Conservation (phyloP, 257 asterid genomes). For the Ocimum tenuiflorum region DNA sequence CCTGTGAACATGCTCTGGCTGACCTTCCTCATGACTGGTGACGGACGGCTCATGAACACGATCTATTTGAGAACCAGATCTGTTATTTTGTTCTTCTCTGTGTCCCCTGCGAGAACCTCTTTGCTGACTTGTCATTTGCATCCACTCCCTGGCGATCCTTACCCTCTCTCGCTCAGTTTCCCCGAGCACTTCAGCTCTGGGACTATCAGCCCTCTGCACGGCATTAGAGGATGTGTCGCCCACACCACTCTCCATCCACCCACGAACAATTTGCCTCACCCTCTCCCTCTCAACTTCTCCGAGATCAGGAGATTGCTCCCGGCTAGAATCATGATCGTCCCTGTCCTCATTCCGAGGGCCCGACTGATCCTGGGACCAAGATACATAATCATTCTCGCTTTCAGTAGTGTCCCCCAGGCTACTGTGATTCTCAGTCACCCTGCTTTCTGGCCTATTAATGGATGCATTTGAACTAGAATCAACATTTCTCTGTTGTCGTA, state of each 20-base stretch:
- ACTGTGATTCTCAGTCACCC: slow-evolving; percentile 52
- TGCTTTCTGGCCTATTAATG: slow-evolving; percentile 41
- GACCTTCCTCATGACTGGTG: slow-evolving; percentile 42
- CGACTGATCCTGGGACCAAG: slow-evolving; percentile 53
- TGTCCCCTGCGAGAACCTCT: slow-evolving; percentile 59
- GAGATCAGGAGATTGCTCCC: slow-evolving; percentile 79
- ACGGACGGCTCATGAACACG: slow-evolving; percentile 44
- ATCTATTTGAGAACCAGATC: slow-evolving; percentile 43
- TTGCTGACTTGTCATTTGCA: slow-evolving; percentile 90
- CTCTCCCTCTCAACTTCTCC: slow-evolving; percentile 92
- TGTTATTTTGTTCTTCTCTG: slow-evolving; percentile 48
- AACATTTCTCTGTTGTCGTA: slow-evolving; percentile 58
- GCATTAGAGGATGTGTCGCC: slow-evolving; percentile 48
- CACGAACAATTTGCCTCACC: slow-evolving; percentile 83
- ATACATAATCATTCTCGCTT: slow-evolving; percentile 53
- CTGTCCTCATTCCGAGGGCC: slow-evolving; percentile 37
- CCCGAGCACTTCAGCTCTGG: slow-evolving; percentile 80
- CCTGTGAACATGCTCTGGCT: slow-evolving; percentile 41
- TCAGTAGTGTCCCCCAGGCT: slow-evolving; percentile 50
- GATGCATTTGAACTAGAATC: slow-evolving; percentile 51
- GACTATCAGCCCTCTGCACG: slow-evolving; percentile 43
- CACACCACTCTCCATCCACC: slow-evolving; percentile 88
- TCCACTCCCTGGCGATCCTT: slow-evolving; percentile 83
- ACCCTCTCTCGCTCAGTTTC: slow-evolving; percentile 93
- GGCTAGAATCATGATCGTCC: slow-evolving; percentile 53